Evolutionary conservation across 2,329 filamentous ascomycete species (phyloP).

Genomic region (Ophiostoma piceae): DNA sequence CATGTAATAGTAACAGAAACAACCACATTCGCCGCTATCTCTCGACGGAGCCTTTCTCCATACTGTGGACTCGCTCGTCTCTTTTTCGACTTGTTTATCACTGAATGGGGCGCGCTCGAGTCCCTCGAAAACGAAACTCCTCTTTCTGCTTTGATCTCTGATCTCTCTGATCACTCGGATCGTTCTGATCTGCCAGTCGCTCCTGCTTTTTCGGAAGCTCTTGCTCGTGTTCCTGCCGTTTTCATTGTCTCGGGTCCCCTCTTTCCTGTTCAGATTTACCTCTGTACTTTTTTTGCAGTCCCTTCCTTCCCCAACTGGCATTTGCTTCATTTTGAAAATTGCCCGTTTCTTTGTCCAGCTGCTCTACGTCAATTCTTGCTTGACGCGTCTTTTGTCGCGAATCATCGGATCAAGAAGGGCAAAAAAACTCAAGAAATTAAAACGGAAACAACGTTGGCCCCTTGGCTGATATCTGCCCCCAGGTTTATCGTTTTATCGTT

Average conservation of each 20-base stretch:
- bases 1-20: slow-evolving; percentile 3
- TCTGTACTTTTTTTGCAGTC: neutral
- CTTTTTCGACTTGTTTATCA: slow-evolving; percentile 10
- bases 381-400: slow-evolving; percentile 1
- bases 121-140: neutral
- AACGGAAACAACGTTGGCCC: too few relatives aligned
- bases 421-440: neutral
- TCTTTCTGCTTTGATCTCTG: slow-evolving; percentile 4
- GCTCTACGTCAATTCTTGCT: neutral
- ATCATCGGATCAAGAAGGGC: neutral
- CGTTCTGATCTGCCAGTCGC: neutral
- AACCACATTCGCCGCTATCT: slow-evolving; percentile 11
- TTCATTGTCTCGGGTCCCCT: neutral
- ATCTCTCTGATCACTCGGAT: neutral
- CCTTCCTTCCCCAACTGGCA: neutral
- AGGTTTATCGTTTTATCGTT: neutral
- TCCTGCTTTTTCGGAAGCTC: neutral
- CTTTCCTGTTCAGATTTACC: neutral
- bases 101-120: neutral
- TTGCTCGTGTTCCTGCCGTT: slow-evolving; percentile 6
- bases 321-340: neutral
- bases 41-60: slow-evolving; percentile 5
- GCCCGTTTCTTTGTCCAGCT: neutral
- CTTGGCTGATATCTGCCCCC: too few relatives aligned
- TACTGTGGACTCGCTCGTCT: slow-evolving; percentile 2